A percentile compares a stretch with the other conserved stretches of the same genome.
phyloP scores from a whole-genome alignment of 2,329 filamentous ascomycete genomes.

The Metarhizium rileyi region DNA sequence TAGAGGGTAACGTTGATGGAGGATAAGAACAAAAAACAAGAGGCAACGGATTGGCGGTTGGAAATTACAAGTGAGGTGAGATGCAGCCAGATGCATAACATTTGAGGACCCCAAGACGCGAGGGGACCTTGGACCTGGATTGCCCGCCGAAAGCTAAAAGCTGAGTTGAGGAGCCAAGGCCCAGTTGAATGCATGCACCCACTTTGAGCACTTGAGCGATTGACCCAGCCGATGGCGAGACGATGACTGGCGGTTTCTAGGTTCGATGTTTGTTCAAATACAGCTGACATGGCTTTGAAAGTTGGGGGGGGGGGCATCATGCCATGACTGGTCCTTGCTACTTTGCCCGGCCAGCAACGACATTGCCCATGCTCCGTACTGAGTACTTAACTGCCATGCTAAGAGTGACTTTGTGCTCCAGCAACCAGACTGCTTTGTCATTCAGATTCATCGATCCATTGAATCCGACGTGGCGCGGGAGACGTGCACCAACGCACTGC shows the following conservation, averaged over 20 bases:
- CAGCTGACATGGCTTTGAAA: too few relatives aligned
- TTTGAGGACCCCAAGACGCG: neutral
- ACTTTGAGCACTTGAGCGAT: neutral
- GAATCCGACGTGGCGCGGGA: too few relatives aligned
- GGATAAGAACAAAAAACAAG: too few relatives aligned
- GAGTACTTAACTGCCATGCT: neutral
- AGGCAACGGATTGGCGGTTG: conserved; percentile 1
- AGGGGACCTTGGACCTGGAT: neutral
- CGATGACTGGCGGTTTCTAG: neutral
- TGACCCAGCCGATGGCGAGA: neutral
- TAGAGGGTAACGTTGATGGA: too few relatives aligned
- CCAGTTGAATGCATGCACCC: neutral
- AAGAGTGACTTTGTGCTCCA: too few relatives aligned
- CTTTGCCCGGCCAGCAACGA: too few relatives aligned
- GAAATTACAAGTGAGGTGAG: conserved; percentile 1
- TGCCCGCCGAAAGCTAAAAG: neutral
- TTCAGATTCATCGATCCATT: too few relatives aligned
- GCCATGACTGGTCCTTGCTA: too few relatives aligned
- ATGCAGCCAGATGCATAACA: neutral
- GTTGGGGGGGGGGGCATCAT: neutral
- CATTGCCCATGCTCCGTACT: neutral
- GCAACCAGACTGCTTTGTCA: too few relatives aligned
- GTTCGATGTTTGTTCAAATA: too few relatives aligned
- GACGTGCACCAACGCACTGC: too few relatives aligned
- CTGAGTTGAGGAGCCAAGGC: too few relatives aligned